A percentile compares a stretch with the other conserved stretches of the same genome.
These are phyloP conservation scores for Bimuria novae-zelandiae DNA, from an alignment of 2,329 filamentous ascomycete species.

Conservation along the genomic window DNA sequence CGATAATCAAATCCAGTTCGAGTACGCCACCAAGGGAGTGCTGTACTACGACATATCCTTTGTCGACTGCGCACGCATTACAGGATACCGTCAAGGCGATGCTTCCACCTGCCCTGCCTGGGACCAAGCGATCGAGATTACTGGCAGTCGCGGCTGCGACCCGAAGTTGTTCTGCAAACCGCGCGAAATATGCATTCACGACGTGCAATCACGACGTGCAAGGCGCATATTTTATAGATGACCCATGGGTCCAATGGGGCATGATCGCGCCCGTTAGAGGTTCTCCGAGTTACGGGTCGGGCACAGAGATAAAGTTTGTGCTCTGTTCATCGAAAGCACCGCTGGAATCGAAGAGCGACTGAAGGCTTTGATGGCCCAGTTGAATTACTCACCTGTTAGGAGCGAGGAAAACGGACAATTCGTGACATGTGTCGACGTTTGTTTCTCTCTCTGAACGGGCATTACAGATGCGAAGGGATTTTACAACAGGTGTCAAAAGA, in stretches of 20 bases:
- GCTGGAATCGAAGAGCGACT: too few species aligned
- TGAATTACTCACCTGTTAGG: too few species aligned
- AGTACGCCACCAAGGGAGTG: not conserved
- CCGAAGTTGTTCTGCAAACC: not conserved
- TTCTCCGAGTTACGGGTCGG: not conserved
- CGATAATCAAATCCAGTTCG: not conserved
- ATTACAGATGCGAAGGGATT: too few species aligned
- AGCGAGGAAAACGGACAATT: too few species aligned
- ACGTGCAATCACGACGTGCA: not conserved
- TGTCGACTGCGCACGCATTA: not conserved
- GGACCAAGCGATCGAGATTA: not conserved
- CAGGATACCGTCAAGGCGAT: not conserved
- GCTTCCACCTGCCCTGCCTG: not conserved
- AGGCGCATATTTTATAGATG: not conserved
- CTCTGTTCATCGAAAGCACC: not conserved
- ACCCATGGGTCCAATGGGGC: not conserved
- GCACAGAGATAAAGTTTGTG: not conserved
- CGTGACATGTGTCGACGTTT: too few species aligned
- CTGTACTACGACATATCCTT: slow-evolving; percentile 2
- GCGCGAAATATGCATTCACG: not conserved
- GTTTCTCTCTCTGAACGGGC: too few species aligned
- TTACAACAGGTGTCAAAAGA: too few species aligned
- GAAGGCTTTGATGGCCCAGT: too few species aligned
- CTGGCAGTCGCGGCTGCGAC: not conserved
- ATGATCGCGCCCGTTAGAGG: not conserved